Conservation (phyloP, 495 filamentous ascomycete genomes). For the Penicillium steckii region DNA sequence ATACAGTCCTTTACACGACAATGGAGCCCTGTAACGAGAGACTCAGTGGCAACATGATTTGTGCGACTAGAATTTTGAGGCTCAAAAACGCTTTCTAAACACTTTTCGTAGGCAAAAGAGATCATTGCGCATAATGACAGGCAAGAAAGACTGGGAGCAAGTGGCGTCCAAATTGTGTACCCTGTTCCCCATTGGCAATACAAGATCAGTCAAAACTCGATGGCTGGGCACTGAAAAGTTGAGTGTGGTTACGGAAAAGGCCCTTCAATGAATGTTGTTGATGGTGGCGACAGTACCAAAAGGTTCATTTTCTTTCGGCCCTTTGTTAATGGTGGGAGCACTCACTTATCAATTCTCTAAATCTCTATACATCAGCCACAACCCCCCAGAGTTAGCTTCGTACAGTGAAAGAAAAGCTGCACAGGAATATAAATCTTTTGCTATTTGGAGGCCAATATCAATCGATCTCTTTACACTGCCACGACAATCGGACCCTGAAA, state of each 20-base stretch:
- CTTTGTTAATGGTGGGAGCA: too few relatives aligned
- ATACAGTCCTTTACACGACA: slow-evolving; percentile 36
- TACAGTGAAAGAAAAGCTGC: too few relatives aligned
- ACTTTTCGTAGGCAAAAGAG: slow-evolving; percentile 32
- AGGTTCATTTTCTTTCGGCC: too few relatives aligned
- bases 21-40: slow-evolving; percentile 38
- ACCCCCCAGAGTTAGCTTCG: too few relatives aligned
- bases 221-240: slow-evolving; percentile 24
- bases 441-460: too few relatives aligned
- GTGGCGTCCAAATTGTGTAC: slow-evolving; percentile 17
- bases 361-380: too few relatives aligned
- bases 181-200: slow-evolving; percentile 25
- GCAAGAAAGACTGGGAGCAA: slow-evolving; percentile 22
- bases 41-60: slow-evolving; percentile 28
- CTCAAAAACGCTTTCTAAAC: slow-evolving; percentile 23
- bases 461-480: too few relatives aligned
- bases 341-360: too few relatives aligned
- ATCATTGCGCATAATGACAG: slow-evolving; percentile 28
- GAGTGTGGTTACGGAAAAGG: not conserved
- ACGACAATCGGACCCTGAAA: too few relatives aligned
- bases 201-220: slow-evolving; percentile 23
- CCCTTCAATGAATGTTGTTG: too few relatives aligned
- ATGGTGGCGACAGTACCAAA: too few relatives aligned
- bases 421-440: too few relatives aligned
- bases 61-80: slow-evolving; percentile 27